Evolutionary conservation across 257 asterid genomes (phyloP).

Genomic region (Orobanche coerulescens): DNA sequence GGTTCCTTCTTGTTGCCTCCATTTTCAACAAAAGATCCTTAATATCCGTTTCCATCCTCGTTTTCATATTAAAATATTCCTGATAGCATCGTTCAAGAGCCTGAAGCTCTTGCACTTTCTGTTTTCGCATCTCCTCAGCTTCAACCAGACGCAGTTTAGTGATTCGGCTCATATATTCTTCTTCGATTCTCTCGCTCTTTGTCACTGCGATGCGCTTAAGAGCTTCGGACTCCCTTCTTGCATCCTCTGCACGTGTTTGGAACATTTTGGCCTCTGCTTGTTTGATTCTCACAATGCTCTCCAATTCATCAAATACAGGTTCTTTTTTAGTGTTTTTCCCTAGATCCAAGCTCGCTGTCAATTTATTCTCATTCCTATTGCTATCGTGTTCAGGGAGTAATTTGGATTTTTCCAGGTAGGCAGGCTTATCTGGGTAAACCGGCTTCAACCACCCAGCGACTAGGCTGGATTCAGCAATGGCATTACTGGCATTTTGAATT

Average conservation of each 20-base stretch:
- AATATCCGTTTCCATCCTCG: conserved; percentile 85
- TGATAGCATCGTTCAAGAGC: conserved; percentile 60
- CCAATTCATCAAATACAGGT: conserved; percentile 72
- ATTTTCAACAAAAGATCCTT: conserved; percentile 81
- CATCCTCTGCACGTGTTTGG: conserved; percentile 85
- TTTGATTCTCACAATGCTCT: conserved; percentile 83
- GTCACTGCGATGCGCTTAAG: conserved; percentile 56
- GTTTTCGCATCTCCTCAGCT: conserved; percentile 89
- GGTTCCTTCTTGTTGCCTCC: conserved; percentile 84
- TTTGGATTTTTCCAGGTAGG: conserved; percentile 44
- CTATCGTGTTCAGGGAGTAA: conserved; percentile 35
- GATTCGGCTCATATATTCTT: conserved; percentile 59
- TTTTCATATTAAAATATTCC: conserved; percentile 75
- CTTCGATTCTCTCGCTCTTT: conserved; percentile 69
- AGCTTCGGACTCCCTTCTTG: conserved; percentile 81
- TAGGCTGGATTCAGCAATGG: conserved; percentile 49
- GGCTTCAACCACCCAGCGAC: conserved; percentile 61
- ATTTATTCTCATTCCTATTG: conserved; percentile 40
- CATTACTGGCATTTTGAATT: conserved; percentile 45
- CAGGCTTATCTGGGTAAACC: conserved; percentile 37
- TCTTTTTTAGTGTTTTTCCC: conserved; percentile 36
- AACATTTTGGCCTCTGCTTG: conserved; percentile 93
- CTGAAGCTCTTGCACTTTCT: conserved; percentile 76
- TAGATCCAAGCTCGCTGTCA: conserved; percentile 31
- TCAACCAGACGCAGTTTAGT: conserved; percentile 60